phyloP scores from a whole-genome alignment of 192 early-diverging fungal genomes.

The Umbelopsis vinacea region DNA sequence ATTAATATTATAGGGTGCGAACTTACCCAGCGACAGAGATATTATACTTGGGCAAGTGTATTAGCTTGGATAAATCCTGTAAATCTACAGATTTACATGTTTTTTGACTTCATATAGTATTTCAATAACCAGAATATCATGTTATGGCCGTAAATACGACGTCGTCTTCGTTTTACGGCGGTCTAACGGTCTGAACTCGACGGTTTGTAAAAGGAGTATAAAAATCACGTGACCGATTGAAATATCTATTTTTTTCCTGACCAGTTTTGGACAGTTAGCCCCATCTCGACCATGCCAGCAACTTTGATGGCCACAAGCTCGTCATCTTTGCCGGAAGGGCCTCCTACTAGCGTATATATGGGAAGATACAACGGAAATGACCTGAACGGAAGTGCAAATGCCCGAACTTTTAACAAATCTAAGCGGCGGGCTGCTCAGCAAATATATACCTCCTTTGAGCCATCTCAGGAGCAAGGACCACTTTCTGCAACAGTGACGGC shows the following conservation, averaged over 20 bases:
- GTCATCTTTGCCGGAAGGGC: conserved; percentile 20
- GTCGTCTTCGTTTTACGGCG: no score
- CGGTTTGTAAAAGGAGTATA: no score
- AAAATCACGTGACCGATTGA: conserved; percentile 2
- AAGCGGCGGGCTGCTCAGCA: conserved; percentile 17
- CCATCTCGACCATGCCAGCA: conserved; percentile 24
- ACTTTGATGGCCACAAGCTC: conserved; percentile 21
- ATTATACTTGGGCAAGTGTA: no score
- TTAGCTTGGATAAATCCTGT: no score
- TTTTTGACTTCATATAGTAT: no score
- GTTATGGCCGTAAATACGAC: no score
- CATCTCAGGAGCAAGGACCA: conserved; percentile 1
- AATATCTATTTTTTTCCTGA: conserved; percentile 4
- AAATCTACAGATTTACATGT: no score
- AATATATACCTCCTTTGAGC: conserved; percentile 1
- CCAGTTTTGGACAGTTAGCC: background rate
- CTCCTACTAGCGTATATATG: background rate
- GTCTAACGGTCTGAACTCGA: no score
- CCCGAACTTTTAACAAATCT: conserved; percentile 17
- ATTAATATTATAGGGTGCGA: no score
- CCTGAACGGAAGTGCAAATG: background rate
- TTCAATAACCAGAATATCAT: no score
- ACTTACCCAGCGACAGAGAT: no score
- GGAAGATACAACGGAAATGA: conserved; percentile 19
- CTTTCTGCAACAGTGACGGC: conserved; percentile 1